Conservation (phyloP, 1,284 basidiomycete genomes). For the Cryptococcus sp. region DNA sequence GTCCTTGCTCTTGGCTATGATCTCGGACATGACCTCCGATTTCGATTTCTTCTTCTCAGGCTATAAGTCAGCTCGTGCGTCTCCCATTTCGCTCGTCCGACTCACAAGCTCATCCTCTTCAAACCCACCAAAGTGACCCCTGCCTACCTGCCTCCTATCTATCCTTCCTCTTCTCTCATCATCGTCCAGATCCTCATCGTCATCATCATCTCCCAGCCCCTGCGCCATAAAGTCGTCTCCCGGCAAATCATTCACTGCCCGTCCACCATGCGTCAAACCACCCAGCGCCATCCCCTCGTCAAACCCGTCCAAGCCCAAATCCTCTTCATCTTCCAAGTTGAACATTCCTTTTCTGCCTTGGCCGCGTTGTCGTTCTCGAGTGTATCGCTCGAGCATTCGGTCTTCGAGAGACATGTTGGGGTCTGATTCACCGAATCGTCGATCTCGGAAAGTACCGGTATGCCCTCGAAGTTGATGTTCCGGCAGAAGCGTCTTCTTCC, state of each 20-base stretch:
- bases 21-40: slow-evolving; percentile 95
- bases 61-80: slow-evolving; percentile 47
- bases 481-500: slow-evolving; percentile 79
- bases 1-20: slow-evolving; percentile 94
- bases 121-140: slow-evolving; percentile 81
- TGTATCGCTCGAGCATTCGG: slow-evolving; percentile 95
- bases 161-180: slow-evolving; percentile 57
- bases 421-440: slow-evolving; percentile 94
- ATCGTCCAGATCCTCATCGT: slow-evolving; percentile 68
- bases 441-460: slow-evolving; percentile 83
- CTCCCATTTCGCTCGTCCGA: neutral
- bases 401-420: slow-evolving; percentile 87
- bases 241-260: slow-evolving; percentile 62
- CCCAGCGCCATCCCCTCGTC: slow-evolving; percentile 39
- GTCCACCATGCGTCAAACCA: slow-evolving; percentile 84
- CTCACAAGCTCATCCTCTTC: slow-evolving; percentile 54
- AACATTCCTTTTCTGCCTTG: slow-evolving; percentile 73
- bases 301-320: slow-evolving; percentile 58
- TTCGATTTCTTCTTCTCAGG: slow-evolving; percentile 80
- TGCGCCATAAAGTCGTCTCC: slow-evolving; percentile 78
- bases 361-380: slow-evolving; percentile 62
- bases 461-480: slow-evolving; percentile 69
- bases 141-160: slow-evolving; percentile 59
- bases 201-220: slow-evolving; percentile 65
- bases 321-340: slow-evolving; percentile 67